Percentiles rank a stretch among this genome's conserved stretches.
These are phyloP conservation scores for Pythium angustatum DNA, from an alignment of 352 stramenopile species.

Conservation along the genomic window DNA sequence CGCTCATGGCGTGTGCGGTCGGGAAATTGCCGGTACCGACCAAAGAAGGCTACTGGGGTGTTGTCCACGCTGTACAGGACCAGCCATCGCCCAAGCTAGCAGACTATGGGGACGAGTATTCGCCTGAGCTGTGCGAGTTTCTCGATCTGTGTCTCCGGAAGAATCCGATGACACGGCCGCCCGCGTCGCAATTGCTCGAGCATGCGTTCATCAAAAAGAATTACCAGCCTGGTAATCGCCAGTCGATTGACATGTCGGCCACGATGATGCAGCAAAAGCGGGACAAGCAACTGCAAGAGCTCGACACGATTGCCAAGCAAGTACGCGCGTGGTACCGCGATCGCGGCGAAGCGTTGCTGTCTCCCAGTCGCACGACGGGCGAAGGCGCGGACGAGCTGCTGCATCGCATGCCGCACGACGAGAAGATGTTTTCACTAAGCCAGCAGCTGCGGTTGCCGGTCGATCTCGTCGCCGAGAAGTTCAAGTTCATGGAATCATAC, in stretches of 20 bases:
- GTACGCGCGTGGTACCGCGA: slow-evolving; percentile 58
- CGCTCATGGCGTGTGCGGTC: slow-evolving; percentile 87
- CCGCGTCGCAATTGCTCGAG: slow-evolving; percentile 51
- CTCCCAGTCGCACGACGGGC: slow-evolving; percentile 19
- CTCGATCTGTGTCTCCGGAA: slow-evolving; percentile 80
- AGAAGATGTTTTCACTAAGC: slow-evolving; percentile 46
- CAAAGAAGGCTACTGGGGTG: slow-evolving; percentile 88
- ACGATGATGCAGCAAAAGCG: slow-evolving; percentile 29
- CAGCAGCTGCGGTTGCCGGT: slow-evolving; percentile 53
- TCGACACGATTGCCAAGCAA: slow-evolving; percentile 51
- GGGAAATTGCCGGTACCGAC: slow-evolving; percentile 82
- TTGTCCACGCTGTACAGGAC: slow-evolving; percentile 84
- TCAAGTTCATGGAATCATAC: slow-evolving; percentile 52
- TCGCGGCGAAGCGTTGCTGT: slow-evolving; percentile 42
- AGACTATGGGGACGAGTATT: slow-evolving; percentile 69
- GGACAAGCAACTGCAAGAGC: slow-evolving; percentile 38
- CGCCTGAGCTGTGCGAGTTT: slow-evolving; percentile 72
- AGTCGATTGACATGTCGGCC: slow-evolving; percentile 24
- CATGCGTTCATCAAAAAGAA: slow-evolving; percentile 75
- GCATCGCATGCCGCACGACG: slow-evolving; percentile 26
- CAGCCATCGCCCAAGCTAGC: slow-evolving; percentile 65
- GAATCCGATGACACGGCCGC: slow-evolving; percentile 63
- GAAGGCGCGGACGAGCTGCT: slow-evolving; percentile 15
- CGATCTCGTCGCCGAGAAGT: slow-evolving; percentile 51
- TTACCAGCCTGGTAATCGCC: slow-evolving; percentile 37